Percentiles rank a stretch among this genome's conserved stretches.
These are phyloP conservation scores for Eucalyptus cladocalyx DNA, from an alignment of 345 rosid genomes.

Conservation along the genomic window DNA sequence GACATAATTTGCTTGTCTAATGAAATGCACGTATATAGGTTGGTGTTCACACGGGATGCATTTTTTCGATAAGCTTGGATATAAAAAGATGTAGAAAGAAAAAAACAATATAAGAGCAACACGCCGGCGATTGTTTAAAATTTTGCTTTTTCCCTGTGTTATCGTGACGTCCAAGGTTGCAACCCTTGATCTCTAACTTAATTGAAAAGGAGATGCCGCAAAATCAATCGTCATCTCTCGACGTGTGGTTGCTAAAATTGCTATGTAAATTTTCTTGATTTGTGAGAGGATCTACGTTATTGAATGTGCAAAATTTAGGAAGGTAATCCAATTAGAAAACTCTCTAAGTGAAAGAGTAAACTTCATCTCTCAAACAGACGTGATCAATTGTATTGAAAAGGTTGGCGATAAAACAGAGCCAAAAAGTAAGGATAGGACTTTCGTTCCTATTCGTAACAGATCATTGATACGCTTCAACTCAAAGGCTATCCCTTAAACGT, in stretches of 20 bases:
- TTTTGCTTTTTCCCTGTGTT: not conserved
- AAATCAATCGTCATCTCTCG: not conserved
- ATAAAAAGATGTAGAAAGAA: too few relatives aligned
- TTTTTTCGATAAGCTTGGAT: not conserved
- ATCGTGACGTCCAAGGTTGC: not conserved
- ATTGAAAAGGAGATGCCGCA: not conserved
- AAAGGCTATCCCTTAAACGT: not conserved
- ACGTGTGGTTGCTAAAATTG: not conserved
- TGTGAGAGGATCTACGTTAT: not conserved
- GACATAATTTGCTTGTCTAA: not conserved
- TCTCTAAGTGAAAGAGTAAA: not conserved
- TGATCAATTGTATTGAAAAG: not conserved
- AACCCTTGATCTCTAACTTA: not conserved
- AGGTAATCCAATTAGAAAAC: not conserved
- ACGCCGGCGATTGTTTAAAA: not conserved
- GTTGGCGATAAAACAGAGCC: not conserved
- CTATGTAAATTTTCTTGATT: not conserved
- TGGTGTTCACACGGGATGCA: fast-evolving
- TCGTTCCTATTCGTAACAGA: not conserved
- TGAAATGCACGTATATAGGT: not conserved
- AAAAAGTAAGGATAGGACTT: not conserved
- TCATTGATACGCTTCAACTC: not conserved
- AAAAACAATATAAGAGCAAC: too few relatives aligned
- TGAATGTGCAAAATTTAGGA: not conserved
- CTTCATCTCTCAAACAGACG: not conserved